phyloP scores from a whole-genome alignment of 768 basidiomycete species.

The Imleria badia region DNA sequence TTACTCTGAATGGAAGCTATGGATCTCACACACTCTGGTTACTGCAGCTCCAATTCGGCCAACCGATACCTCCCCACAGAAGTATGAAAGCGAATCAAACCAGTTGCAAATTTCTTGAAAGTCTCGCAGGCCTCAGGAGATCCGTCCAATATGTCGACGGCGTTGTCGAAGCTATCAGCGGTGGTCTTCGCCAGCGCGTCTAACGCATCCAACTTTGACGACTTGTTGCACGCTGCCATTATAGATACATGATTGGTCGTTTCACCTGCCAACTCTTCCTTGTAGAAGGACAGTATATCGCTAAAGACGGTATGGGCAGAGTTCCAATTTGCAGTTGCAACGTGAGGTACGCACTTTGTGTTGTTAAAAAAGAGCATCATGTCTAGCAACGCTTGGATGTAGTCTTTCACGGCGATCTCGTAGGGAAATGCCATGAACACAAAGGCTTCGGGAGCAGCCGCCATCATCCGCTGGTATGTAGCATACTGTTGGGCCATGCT shows the following conservation, averaged over 20 bases:
- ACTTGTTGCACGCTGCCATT: constrained; percentile 20
- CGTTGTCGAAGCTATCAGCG: constrained; percentile 14
- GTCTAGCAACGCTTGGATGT: constrained; percentile 37
- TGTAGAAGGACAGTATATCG: constrained; percentile 38
- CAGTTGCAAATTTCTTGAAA: constrained; percentile 4
- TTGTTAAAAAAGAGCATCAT: constrained; percentile 26
- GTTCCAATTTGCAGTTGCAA: neutral
- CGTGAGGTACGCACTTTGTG: constrained; percentile 31
- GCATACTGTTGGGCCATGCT: constrained; percentile 17
- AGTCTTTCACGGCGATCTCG: constrained; percentile 29
- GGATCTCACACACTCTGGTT: neutral
- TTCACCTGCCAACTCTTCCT: constrained; percentile 37
- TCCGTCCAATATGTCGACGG: constrained; percentile 17
- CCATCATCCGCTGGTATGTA: constrained; percentile 17
- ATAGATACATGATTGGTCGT: constrained; percentile 33
- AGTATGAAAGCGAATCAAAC: constrained; percentile 20
- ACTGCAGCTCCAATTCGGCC: constrained; percentile 9
- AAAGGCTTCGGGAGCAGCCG: constrained; percentile 32
- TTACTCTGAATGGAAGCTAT: neutral
- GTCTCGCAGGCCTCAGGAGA: constrained; percentile 3
- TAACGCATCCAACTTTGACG: constrained; percentile 28
- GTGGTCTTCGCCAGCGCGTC: constrained; percentile 23
- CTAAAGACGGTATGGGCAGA: constrained; percentile 12
- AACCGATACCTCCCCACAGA: constrained; percentile 17
- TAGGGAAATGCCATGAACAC: constrained; percentile 34